Evolutionary conservation across 257 asterid genomes (phyloP).

Genomic region (Solanum ossicruentum): DNA sequence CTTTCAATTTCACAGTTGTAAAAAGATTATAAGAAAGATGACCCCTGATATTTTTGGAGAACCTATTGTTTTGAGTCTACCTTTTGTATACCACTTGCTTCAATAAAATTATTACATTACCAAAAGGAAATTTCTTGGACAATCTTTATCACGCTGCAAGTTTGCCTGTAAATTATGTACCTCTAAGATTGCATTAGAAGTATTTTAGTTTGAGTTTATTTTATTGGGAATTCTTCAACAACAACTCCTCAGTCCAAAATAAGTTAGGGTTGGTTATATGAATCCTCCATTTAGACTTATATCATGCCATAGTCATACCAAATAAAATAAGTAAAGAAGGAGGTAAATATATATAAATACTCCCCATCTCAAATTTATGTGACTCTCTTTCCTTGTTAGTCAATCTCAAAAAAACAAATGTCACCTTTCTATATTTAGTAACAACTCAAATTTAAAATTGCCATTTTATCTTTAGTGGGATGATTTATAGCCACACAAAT

Average conservation of each 20-base stretch:
- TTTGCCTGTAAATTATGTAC: background rate
- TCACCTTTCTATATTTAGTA: background rate
- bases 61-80: background rate
- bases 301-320: background rate
- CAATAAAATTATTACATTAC: background rate
- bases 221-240: background rate
- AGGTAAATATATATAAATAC: background rate
- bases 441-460: background rate
- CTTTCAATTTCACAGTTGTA: background rate
- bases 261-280: background rate
- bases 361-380: background rate
- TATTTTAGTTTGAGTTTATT: background rate
- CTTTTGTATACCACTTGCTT: background rate
- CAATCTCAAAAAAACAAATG: background rate
- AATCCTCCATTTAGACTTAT: background rate
- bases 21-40: background rate
- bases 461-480: background rate
- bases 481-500: background rate
- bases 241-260: background rate
- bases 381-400: background rate
- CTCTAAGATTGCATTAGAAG: background rate
- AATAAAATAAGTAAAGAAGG: background rate
- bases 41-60: background rate
- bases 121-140: background rate
- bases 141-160: background rate